Base-by-base conservation (phyloP, 805 yeast species). In the Wickerhamiella brachini region DNA sequence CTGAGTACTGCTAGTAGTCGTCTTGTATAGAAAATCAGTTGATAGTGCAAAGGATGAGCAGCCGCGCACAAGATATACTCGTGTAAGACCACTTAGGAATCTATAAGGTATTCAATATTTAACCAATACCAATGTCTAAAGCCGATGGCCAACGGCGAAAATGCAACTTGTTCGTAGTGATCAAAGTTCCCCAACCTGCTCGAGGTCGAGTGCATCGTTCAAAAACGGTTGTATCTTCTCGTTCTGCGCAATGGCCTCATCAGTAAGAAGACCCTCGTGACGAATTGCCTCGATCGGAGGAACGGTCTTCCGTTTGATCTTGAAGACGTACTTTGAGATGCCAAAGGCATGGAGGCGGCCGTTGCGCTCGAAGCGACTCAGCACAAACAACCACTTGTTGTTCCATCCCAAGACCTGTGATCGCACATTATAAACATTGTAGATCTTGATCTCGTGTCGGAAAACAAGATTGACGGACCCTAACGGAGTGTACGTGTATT, bases 391-490 rank as follows among this genome's bases (percentile, higher is more conserved):
- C 95, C 96, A 87, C 65, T 88, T 89, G 34, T 76, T 71, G 67
- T 85, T 93, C 95, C 95, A 88, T 7, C 90, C 82, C 5, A 84
- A 63, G 18, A 89, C 73, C 39, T 78, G 70, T 2, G 83, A 74
- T 37, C 70, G 69, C 21, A 89, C 71, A 2, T 67, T 56, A 62
- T 80, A 89, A 23, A 59, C 58, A 51, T 75, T 76, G 60, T 80
- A 85, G 1, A 90, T 82, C 58, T 68, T 75, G 62, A 90, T 79
- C 60, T 89, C 95, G 55, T 74, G 77, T 54, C 81, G 73, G 68
- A 85, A 89, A 24, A 76, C 71, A 29, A 83, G 74, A 49, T 75
- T 76, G 9, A 85, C 81, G 8, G 81, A 74, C 1, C 86, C 95
- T 23, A 89, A 81, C 0, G 97, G 95, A 0, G 81, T 69, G 63